Base-by-base conservation (phyloP, 2,329 filamentous ascomycete genomes). In the Aspergillus sp. region DNA sequence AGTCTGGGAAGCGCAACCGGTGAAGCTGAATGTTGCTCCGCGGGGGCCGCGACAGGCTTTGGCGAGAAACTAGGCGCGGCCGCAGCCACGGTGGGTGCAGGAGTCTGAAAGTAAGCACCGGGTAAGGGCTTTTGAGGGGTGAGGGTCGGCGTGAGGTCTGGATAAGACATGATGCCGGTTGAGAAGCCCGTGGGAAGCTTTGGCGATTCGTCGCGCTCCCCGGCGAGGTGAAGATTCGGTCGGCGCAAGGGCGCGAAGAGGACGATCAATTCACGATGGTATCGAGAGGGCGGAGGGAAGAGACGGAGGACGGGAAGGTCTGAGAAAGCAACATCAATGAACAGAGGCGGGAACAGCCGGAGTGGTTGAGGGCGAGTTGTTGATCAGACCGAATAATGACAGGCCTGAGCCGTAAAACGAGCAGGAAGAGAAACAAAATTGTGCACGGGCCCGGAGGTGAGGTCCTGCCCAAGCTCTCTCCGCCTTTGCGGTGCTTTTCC, bases 81-180 rank as follows among this genome's bases (percentile, higher is more conserved):
- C 63, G 67, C 73, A 67, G 61, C 74, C 64, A 63, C 76, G 67
- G 63, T 72, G 51, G 71, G 63, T 63, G 79, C 74, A 60, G 75
- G 72, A 65, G 78, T 73, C 68, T 77, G 70, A 65, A 80, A 71
- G 70, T 73, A 79, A 58, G 76, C 73, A 56, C 78, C 76, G 65
- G 78, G 73, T 60, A 79, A 72, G 57, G 76, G 72, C 70, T 76
- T 69, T 69, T 74, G 67, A 65, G 73, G 72, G 67, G 78, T 81
- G 47, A 72, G 64, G 51, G 66, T 65, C 48, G 70, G 63, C 41
- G 65, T 67, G 55, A 79, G 72, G 63, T 69, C 72, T 55, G 74
- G 77, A 68, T 75, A 76, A 70, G 77, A 78, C 78, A 80, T 81
- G 66, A 62, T 74, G 68, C 55, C 39, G 63, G 41, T 52, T 62